Conservation (phyloP, 2,329 filamentous ascomycete species). For the Scleromitrula shiraiana region DNA sequence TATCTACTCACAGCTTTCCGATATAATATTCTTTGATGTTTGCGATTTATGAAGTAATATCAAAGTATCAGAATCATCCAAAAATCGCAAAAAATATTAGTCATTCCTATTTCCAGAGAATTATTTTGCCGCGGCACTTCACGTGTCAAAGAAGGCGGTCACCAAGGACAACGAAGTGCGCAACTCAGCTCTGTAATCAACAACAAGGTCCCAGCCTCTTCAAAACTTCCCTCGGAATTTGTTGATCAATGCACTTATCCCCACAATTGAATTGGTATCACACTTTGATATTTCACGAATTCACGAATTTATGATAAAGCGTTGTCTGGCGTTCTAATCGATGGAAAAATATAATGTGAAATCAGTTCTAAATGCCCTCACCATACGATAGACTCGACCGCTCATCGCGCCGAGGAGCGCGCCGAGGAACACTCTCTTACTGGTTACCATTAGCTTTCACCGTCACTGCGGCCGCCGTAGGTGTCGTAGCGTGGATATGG, state of each 20-base stretch:
- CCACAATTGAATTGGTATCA: conserved; percentile 7
- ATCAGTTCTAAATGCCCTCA: conserved; percentile 48
- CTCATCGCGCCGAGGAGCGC: conserved; percentile 30
- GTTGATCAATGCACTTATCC: conserved; percentile 9
- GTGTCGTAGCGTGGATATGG: conserved; percentile 88
- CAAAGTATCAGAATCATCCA: too few species aligned
- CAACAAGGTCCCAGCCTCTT: background rate
- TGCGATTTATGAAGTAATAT: too few species aligned
- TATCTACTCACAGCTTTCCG: too few species aligned
- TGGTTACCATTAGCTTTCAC: conserved; percentile 87
- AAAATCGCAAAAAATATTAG: too few species aligned
- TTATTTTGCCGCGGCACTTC: background rate
- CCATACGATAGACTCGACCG: conserved; percentile 54
- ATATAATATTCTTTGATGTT: background rate
- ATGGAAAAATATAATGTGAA: conserved; percentile 18
- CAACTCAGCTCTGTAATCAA: conserved; percentile 1
- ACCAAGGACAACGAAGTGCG: background rate
- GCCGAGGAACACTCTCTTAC: conserved; percentile 63
- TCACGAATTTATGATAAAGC: conserved; percentile 5
- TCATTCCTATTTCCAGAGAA: too few species aligned
- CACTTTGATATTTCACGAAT: conserved; percentile 6
- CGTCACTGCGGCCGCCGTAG: conserved; percentile 77
- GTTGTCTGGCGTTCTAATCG: conserved; percentile 3
- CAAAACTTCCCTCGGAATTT: conserved; percentile 8
- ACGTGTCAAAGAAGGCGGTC: background rate